Percentiles rank a stretch among this genome's conserved stretches.
These are phyloP conservation scores for Typha latifolia DNA, from an alignment of 176 grass and related monocot genomes.

Conservation along the genomic window DNA sequence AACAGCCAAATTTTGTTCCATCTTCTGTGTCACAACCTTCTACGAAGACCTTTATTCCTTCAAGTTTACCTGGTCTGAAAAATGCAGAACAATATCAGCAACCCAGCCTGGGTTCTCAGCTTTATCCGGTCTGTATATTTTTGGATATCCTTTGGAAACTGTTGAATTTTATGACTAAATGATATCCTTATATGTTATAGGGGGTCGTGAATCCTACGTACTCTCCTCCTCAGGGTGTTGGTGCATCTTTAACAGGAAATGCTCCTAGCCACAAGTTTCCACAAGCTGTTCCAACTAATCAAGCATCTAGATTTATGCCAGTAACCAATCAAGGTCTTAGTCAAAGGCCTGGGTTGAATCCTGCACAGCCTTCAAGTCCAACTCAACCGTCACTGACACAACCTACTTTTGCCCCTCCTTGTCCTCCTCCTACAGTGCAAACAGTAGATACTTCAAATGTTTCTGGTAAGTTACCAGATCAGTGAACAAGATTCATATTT, in stretches of 20 bases:
- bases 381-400: constrained; percentile 39
- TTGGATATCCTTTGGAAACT: neutral
- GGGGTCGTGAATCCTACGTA: constrained; percentile 29
- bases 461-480: constrained; percentile 42
- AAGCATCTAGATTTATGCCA: constrained; percentile 51
- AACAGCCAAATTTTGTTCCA: constrained; percentile 42
- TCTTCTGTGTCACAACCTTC: constrained; percentile 30
- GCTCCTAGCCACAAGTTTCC: constrained; percentile 47
- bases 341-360: constrained; percentile 54
- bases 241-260: constrained; percentile 28
- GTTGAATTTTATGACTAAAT: neutral
- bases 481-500: neutral
- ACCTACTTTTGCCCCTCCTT: constrained; percentile 35
- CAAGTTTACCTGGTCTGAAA: constrained; percentile 50
- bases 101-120: constrained; percentile 74
- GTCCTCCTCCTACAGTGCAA: constrained; percentile 72
- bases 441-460: constrained; percentile 93
- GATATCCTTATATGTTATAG: constrained; percentile 26
- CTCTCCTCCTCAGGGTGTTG: constrained; percentile 23
- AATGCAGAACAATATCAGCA: constrained; percentile 91
- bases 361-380: constrained; percentile 79
- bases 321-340: constrained; percentile 56
- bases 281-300: constrained; percentile 39
- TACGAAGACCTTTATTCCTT: constrained; percentile 65
- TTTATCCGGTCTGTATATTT: constrained; percentile 58